Conservation (phyloP, 306 rosid species). For the Sphenostylis stenocarpa region DNA sequence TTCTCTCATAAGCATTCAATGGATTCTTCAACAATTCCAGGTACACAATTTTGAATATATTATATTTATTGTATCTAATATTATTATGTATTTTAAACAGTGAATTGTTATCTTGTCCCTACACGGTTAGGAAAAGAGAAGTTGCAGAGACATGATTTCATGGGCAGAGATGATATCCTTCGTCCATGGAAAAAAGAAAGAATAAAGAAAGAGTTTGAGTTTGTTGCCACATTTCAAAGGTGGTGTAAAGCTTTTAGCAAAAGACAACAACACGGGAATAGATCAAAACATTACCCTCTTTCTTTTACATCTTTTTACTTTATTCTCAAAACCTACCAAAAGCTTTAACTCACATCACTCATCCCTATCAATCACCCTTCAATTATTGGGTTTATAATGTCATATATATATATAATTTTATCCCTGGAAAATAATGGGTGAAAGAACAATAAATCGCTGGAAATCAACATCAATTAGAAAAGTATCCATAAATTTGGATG, state of each 20-base stretch:
- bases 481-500: neutral
- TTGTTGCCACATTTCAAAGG: neutral
- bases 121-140: neutral
- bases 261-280: neutral
- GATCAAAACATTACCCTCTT: neutral
- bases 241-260: neutral
- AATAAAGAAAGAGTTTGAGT: conserved; percentile 2
- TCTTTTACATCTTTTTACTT: neutral
- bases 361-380: neutral
- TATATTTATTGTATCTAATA: too few relatives aligned
- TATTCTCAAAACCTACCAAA: neutral
- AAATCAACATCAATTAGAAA: neutral
- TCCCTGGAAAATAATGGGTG: neutral
- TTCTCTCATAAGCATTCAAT: too few relatives aligned
- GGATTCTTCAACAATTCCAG: too few relatives aligned
- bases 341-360: neutral
- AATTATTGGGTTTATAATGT: neutral
- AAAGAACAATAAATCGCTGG: neutral
- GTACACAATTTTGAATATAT: too few relatives aligned
- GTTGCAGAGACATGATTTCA: neutral
- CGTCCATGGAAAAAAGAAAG: neutral
- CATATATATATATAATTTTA: too few relatives aligned
- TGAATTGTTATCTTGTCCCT: neutral
- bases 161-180: neutral
- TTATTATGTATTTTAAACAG: too few relatives aligned